A percentile compares a stretch with the other conserved stretches of the same genome.
phyloP scores from a whole-genome alignment of 1,284 basidiomycete species.

The Meripilus lineatus region DNA sequence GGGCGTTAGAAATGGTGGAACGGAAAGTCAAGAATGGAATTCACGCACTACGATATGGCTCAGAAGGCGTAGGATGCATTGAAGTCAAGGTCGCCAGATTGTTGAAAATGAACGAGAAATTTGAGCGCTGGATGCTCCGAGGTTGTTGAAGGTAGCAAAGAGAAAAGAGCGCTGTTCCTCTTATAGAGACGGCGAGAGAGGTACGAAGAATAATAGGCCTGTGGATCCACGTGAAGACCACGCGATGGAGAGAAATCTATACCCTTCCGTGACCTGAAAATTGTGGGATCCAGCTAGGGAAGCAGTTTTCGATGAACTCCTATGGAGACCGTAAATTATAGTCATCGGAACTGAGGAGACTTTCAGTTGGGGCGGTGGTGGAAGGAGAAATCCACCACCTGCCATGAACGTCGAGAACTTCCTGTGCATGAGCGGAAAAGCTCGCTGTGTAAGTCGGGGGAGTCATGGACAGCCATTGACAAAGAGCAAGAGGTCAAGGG shows the following conservation, averaged over 20 bases:
- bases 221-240: conserved; percentile 30
- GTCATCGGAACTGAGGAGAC: too few species aligned
- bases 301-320: conserved; percentile 16
- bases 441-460: conserved; percentile 12
- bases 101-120: not conserved
- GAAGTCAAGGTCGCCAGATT: not conserved
- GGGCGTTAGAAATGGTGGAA: conserved; percentile 3
- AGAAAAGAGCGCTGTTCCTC: too few species aligned
- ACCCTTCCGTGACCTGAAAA: too few species aligned
- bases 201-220: too few species aligned
- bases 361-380: too few species aligned
- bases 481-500: conserved; percentile 20
- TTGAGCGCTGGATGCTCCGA: too few species aligned
- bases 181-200: too few species aligned
- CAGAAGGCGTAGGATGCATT: conserved; percentile 1
- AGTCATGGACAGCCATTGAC: conserved; percentile 23
- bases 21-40: not conserved
- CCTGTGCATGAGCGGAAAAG: conserved; percentile 1
- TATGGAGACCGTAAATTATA: conserved; percentile 18
- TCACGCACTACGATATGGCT: conserved; percentile 19
- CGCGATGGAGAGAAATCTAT: too few species aligned
- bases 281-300: too few species aligned
- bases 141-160: too few species aligned
- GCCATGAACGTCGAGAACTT: not conserved
- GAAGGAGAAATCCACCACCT: too few species aligned